Evolutionary conservation across 768 basidiomycete species (phyloP).

Genomic region (Lentinula edodes): DNA sequence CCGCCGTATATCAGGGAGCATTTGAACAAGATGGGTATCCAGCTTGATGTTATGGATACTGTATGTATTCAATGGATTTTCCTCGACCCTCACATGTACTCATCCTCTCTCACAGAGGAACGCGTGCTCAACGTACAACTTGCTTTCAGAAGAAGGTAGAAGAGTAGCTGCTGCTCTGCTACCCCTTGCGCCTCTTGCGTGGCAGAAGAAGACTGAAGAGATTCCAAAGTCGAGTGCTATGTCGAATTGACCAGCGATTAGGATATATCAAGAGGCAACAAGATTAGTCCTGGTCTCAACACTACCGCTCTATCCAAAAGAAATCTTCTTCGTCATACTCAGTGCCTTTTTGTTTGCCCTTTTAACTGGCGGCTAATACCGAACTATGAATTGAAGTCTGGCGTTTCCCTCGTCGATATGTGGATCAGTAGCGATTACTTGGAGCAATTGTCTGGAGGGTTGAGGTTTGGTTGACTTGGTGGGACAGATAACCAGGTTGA

Average conservation of each 20-base stretch:
- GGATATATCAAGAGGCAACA: neutral
- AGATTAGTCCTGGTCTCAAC: neutral
- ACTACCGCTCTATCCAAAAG: no score
- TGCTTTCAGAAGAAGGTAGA: slow-evolving; percentile 89
- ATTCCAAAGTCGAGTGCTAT: neutral
- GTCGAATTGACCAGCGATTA: neutral
- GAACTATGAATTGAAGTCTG: no score
- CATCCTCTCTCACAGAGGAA: slow-evolving; percentile 51
- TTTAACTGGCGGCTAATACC: no score
- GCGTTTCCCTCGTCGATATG: no score
- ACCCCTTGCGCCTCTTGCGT: slow-evolving; percentile 51
- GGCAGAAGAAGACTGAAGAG: slow-evolving; percentile 37
- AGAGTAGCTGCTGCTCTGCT: slow-evolving; percentile 89
- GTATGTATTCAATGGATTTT: slow-evolving; percentile 33
- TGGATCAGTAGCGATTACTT: no score
- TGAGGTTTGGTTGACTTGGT: no score
- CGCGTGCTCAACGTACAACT: slow-evolving; percentile 93
- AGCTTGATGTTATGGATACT: slow-evolving; percentile 84
- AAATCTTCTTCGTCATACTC: no score
- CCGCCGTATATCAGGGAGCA: slow-evolving; percentile 63
- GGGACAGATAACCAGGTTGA: no score
- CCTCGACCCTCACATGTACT: neutral
- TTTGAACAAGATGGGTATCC: slow-evolving; percentile 73
- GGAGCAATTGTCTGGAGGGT: no score
- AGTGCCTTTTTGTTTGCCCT: no score